Percentiles rank a stretch among this genome's conserved stretches.
These are phyloP conservation scores for Plasmodiophora brassicae DNA, from an alignment of 208 protist genomes.

Conservation along the genomic window DNA sequence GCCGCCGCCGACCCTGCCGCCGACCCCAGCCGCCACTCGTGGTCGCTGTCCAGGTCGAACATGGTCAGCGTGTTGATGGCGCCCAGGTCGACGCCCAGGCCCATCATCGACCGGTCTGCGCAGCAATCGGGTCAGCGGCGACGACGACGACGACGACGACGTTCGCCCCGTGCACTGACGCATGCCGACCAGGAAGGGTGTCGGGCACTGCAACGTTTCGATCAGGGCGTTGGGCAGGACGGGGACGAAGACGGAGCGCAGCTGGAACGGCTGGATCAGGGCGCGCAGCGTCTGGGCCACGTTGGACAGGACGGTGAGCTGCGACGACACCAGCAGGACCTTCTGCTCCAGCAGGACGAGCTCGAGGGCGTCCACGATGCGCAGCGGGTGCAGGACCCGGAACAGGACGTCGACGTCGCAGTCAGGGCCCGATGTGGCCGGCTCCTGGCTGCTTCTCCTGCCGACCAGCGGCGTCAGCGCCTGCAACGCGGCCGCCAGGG, in stretches of 20 bases:
- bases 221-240: conserved; percentile 25
- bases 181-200: conserved; percentile 21
- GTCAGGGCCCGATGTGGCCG: not conserved
- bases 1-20: not conserved
- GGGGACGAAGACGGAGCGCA: not conserved
- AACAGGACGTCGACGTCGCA: not conserved
- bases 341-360: conserved; percentile 27
- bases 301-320: not conserved
- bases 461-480: not conserved
- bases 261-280: not conserved
- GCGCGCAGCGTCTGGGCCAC: not conserved
- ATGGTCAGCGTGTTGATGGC: not conserved
- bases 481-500: not conserved
- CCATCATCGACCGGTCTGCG: not conserved
- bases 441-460: not conserved
- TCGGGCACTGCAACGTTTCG: conserved; percentile 14
- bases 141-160: no score
- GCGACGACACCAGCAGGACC: not conserved
- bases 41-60: not conserved
- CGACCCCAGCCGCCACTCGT: not conserved
- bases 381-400: not conserved
- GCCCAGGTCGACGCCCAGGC: not conserved
- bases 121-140: no score
- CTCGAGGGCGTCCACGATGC: not conserved
- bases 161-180: not conserved